These are phyloP conservation scores for Pseudoneurospora amorphoporcata DNA, from an alignment of 495 filamentous ascomycete species.

Conservation along the genomic window DNA sequence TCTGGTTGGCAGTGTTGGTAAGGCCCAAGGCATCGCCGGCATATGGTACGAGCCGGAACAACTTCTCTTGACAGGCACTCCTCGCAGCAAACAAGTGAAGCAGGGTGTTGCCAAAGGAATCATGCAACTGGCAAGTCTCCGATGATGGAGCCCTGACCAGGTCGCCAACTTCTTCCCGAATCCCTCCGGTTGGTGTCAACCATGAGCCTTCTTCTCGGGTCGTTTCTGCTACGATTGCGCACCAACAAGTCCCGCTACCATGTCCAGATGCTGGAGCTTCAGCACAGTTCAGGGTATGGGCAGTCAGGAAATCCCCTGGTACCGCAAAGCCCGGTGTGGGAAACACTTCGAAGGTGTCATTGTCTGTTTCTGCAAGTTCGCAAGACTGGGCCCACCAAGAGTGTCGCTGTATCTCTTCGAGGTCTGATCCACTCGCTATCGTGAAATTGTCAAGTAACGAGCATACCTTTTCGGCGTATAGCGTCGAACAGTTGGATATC, in stretches of 20 bases:
- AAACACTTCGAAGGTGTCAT: slow-evolving; percentile 11
- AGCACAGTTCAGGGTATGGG: slow-evolving; percentile 14
- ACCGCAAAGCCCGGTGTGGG: slow-evolving; percentile 19
- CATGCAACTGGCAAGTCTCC: slow-evolving; percentile 11
- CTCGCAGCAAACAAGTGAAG: slow-evolving; percentile 32
- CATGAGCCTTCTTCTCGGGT: slow-evolving; percentile 10
- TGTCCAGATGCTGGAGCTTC: slow-evolving; percentile 24
- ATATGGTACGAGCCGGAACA: slow-evolving; percentile 18
- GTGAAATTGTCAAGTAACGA: slow-evolving; percentile 16
- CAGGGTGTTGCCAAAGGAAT: slow-evolving; percentile 35
- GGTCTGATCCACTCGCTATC: slow-evolving; percentile 12
- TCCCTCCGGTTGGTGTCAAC: slow-evolving; percentile 13
- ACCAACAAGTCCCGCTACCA: slow-evolving; percentile 29
- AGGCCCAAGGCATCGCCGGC: slow-evolving; percentile 6
- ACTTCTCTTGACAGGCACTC: slow-evolving; percentile 16
- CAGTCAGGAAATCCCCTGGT: slow-evolving; percentile 31
- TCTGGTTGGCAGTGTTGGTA: slow-evolving; percentile 34
- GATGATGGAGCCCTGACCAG: slow-evolving; percentile 14
- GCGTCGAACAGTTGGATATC: slow-evolving; percentile 19
- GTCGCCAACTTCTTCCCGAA: slow-evolving; percentile 6
- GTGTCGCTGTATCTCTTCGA: slow-evolving; percentile 1
- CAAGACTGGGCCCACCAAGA: neutral
- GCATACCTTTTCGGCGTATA: slow-evolving; percentile 17
- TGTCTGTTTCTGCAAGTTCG: neutral
- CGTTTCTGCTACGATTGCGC: slow-evolving; percentile 22